Evolutionary conservation across 2,329 filamentous ascomycete species (phyloP).

Genomic region (Fusarium sp.): DNA sequence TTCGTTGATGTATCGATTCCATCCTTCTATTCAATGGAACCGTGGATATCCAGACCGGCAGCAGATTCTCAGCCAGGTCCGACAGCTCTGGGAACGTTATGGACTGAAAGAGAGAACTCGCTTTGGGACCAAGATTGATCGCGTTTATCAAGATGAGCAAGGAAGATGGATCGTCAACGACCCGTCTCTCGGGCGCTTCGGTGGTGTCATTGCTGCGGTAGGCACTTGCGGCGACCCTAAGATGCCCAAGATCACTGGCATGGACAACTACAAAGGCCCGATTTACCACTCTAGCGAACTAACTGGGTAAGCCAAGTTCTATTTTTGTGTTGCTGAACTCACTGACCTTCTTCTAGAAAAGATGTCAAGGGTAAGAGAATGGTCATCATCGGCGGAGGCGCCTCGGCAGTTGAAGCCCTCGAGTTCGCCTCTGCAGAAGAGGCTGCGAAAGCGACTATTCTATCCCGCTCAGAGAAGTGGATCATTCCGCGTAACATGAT

Average conservation of each 20-base stretch:
- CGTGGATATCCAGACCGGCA: slow-evolving; percentile 82
- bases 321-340: fast-evolving
- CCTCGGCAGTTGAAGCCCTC: slow-evolving; percentile 84
- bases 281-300: slow-evolving; percentile 82
- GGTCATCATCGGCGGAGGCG: slow-evolving; percentile 81
- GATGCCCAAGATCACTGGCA: slow-evolving; percentile 76
- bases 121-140: slow-evolving; percentile 78
- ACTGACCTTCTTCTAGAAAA: slow-evolving; percentile 62
- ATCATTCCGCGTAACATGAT: slow-evolving; percentile 85
- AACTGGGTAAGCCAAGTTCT: slow-evolving; percentile 63
- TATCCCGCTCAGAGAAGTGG: slow-evolving; percentile 87
- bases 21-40: slow-evolving; percentile 81
- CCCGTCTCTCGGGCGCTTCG: slow-evolving; percentile 76
- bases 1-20: slow-evolving; percentile 88
- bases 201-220: slow-evolving; percentile 82
- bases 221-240: slow-evolving; percentile 86
- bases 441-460: slow-evolving; percentile 77
- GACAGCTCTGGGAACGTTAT: slow-evolving; percentile 80
- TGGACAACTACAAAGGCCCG: slow-evolving; percentile 77
- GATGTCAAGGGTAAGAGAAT: slow-evolving; percentile 80
- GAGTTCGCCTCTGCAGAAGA: slow-evolving; percentile 79
- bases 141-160: slow-evolving; percentile 75
- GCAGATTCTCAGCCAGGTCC: slow-evolving; percentile 80
- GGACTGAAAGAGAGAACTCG: slow-evolving; percentile 76
- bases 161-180: slow-evolving; percentile 85